phyloP scores from a whole-genome alignment of 179 eudicot genomes.

The Corrigiola litoralis region DNA sequence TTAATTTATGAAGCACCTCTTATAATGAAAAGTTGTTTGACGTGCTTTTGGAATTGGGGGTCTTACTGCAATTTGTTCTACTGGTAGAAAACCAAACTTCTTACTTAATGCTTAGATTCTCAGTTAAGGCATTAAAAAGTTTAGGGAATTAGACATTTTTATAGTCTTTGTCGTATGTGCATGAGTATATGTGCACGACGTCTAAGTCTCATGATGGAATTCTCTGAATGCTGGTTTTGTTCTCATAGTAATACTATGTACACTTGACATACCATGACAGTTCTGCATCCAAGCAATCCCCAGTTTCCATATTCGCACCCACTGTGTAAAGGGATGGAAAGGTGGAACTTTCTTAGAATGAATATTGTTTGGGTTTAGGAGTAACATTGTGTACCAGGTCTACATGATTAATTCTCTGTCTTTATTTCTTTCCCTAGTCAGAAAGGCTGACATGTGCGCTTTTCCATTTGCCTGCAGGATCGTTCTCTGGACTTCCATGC shows the following conservation, averaged over 20 bases:
- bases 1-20: neutral
- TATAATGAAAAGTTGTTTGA: too few relatives aligned
- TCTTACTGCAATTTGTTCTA: neutral
- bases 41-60: neutral
- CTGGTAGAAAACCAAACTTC: neutral
- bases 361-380: neutral
- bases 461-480: slow-evolving; percentile 39
- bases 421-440: neutral
- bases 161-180: too few relatives aligned
- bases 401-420: neutral
- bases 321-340: too few relatives aligned
- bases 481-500: slow-evolving; percentile 62
- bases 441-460: neutral
- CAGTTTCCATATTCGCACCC: too few relatives aligned
- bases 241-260: too few relatives aligned
- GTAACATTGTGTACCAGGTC: neutral
- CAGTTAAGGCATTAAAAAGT: neutral
- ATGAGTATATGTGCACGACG: too few relatives aligned
- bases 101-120: neutral
- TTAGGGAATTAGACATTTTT: too few relatives aligned
- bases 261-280: too few relatives aligned
- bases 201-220: too few relatives aligned
- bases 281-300: too few relatives aligned
- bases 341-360: too few relatives aligned
- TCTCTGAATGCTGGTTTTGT: too few relatives aligned